Conservation (phyloP, 2,329 filamentous ascomycete species). For the Canariomyces notabilis region DNA sequence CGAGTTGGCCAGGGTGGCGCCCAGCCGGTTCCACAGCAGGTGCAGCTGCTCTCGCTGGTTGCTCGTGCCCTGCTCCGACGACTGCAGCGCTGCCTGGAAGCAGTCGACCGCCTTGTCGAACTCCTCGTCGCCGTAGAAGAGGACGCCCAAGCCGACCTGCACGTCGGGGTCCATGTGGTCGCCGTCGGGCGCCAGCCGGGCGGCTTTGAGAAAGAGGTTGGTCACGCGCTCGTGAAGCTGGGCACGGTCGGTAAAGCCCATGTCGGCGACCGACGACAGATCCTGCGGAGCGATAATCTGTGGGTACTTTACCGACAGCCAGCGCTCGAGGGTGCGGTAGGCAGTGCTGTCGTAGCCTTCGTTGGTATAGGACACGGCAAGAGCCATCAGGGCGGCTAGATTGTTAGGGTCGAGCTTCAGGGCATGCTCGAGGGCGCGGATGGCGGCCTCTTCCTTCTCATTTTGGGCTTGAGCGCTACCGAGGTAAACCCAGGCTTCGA, state of each 20-base stretch:
- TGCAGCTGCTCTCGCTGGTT: slow-evolving; percentile 86
- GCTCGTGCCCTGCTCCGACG: slow-evolving; percentile 73
- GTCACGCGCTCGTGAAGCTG: slow-evolving; percentile 87
- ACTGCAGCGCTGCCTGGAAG: slow-evolving; percentile 86
- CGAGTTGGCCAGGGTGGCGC: slow-evolving; percentile 91
- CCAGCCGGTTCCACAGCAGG: slow-evolving; percentile 93
- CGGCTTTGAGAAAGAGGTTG: slow-evolving; percentile 83
- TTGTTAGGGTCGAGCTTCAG: slow-evolving; percentile 84
- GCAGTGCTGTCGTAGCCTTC: slow-evolving; percentile 97
- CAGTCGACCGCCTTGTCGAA: slow-evolving; percentile 99
- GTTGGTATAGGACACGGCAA: slow-evolving; percentile 96
- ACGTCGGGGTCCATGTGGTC: slow-evolving; percentile 98
- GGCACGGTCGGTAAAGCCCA: slow-evolving; percentile 92
- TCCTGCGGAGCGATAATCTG: slow-evolving; percentile 68
- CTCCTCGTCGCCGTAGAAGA: slow-evolving; percentile 97
- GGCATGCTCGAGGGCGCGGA: slow-evolving; percentile 87
- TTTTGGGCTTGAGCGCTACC: slow-evolving; percentile 95
- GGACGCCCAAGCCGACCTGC: slow-evolving; percentile 90
- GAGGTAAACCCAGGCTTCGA: slow-evolving; percentile 89
- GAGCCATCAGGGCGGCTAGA: slow-evolving; percentile 83
- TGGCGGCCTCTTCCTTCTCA: slow-evolving; percentile 95
- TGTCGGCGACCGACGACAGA: slow-evolving; percentile 69
- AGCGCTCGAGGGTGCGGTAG: slow-evolving; percentile 92
- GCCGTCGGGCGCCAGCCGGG: slow-evolving; percentile 84
- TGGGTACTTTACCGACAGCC: slow-evolving; percentile 94